Conservation (phyloP, 192 early-diverging fungal species). For the Entomortierella parvispora region DNA sequence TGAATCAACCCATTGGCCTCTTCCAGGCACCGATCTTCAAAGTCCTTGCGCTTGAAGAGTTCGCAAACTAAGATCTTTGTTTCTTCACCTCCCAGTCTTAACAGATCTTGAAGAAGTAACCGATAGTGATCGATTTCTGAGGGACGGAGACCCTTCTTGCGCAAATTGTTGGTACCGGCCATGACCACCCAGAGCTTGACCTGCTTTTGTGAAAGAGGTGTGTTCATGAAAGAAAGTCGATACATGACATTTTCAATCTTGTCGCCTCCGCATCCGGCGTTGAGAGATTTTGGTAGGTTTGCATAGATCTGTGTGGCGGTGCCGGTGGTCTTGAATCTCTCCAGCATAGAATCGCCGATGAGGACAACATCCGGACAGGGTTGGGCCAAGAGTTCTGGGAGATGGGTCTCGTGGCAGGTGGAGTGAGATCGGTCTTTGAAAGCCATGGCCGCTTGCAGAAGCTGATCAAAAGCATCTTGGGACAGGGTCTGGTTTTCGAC, state of each 20-base stretch:
- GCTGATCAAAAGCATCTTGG: conserved; percentile 1
- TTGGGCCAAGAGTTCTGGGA: background rate
- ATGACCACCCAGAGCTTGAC: conserved; percentile 24
- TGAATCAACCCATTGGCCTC: conserved; percentile 13
- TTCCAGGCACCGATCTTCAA: conserved; percentile 12
- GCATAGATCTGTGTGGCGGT: background rate
- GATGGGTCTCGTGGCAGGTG: conserved; percentile 2
- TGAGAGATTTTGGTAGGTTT: conserved; percentile 6
- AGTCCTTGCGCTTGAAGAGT: conserved; percentile 15
- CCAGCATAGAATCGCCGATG: conserved; percentile 20
- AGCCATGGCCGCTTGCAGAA: conserved; percentile 1
- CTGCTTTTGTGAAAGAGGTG: background rate
- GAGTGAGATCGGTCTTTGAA: conserved; percentile 17
- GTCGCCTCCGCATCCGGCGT: conserved; percentile 23
- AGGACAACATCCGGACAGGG: background rate
- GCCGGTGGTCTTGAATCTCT: conserved; percentile 23
- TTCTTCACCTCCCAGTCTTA: background rate
- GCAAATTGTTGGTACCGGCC: conserved; percentile 20
- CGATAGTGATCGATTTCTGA: conserved; percentile 8
- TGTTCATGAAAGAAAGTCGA: conserved; percentile 11
- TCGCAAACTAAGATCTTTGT: conserved; percentile 10
- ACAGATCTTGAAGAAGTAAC: conserved; percentile 10
- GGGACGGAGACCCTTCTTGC: conserved; percentile 14
- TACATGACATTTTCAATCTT: conserved; percentile 23
- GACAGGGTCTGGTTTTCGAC: conserved; percentile 12